Conservation (phyloP, 306 rosid species). For the Fragaria vesca region DNA sequence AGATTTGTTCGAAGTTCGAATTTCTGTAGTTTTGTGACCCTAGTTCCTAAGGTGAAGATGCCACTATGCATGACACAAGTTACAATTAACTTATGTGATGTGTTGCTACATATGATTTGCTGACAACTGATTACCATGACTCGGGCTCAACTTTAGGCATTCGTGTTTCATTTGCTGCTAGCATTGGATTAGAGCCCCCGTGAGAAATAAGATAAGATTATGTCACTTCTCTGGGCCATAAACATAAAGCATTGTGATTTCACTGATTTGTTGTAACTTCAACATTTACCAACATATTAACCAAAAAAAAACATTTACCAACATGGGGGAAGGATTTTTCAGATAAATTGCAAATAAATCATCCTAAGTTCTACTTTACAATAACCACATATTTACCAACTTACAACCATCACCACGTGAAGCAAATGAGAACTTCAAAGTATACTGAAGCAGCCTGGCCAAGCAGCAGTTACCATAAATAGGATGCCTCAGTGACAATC, state of each 20-base stretch:
- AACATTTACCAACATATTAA: slow-evolving; percentile 23
- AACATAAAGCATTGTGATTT: neutral
- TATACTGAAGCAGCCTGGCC: slow-evolving; percentile 19
- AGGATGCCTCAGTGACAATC: slow-evolving; percentile 11
- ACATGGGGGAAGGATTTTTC: slow-evolving; percentile 35
- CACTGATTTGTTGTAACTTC: slow-evolving; percentile 19
- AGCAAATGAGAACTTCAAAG: slow-evolving; percentile 23
- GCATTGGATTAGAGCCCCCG: neutral
- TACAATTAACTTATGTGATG: no score
- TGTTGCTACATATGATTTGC: no score
- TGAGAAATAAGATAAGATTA: neutral
- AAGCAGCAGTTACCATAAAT: slow-evolving; percentile 2
- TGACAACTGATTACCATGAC: no score
- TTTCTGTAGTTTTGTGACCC: no score
- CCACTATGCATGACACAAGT: no score
- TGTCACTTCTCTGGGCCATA: neutral
- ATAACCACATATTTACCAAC: slow-evolving; percentile 30
- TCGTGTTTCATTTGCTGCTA: no score
- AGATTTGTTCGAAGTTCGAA: no score
- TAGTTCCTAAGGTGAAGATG: no score
- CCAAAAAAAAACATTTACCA: slow-evolving; percentile 16
- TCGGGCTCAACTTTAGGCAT: no score
- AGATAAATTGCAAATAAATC: slow-evolving; percentile 48
- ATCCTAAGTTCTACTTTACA: slow-evolving; percentile 29
- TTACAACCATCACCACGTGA: slow-evolving; percentile 31